These are phyloP conservation scores for Astragalus membranaceus DNA, from an alignment of 306 rosid genomes.

Conservation along the genomic window DNA sequence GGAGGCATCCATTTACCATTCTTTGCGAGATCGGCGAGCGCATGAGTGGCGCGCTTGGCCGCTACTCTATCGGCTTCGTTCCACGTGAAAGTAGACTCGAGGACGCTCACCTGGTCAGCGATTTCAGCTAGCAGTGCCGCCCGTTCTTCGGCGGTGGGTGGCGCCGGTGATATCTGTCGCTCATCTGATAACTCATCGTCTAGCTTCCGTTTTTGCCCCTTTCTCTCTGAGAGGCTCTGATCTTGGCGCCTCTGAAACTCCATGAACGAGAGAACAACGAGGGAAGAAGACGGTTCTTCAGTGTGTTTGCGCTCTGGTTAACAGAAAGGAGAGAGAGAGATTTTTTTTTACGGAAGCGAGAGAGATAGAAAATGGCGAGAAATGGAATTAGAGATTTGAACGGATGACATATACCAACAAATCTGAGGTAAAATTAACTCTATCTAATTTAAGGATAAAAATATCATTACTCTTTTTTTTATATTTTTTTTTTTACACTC, in stretches of 20 bases:
- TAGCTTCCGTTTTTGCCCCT: slow-evolving; percentile 92
- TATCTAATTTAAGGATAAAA: too few species aligned
- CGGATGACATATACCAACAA: slow-evolving; percentile 7
- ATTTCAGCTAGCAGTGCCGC: slow-evolving; percentile 58
- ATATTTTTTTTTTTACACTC: too few species aligned
- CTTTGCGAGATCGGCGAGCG: slow-evolving; percentile 95
- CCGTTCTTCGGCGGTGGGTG: slow-evolving; percentile 65
- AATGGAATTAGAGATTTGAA: slow-evolving; percentile 31
- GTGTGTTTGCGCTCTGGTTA: slow-evolving; percentile 25
- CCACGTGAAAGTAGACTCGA: slow-evolving; percentile 73
- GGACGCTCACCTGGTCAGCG: slow-evolving; percentile 52
- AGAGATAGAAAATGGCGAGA: slow-evolving; percentile 25
- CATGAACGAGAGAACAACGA: slow-evolving; percentile 44
- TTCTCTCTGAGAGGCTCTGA: slow-evolving; percentile 67
- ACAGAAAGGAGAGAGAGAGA: not conserved
- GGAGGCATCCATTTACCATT: slow-evolving; percentile 49
- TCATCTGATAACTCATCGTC: slow-evolving; percentile 64
- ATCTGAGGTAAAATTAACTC: not conserved
- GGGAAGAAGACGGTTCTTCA: slow-evolving; percentile 17
- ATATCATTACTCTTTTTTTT: not conserved
- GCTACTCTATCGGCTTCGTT: slow-evolving; percentile 77
- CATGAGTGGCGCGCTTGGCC: slow-evolving; percentile 94
- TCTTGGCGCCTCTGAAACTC: slow-evolving; percentile 62
- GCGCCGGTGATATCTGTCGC: slow-evolving; percentile 50
- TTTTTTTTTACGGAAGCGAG: too few species aligned